phyloP scores from a whole-genome alignment of 306 rosid genomes.

The Glycine soja region DNA sequence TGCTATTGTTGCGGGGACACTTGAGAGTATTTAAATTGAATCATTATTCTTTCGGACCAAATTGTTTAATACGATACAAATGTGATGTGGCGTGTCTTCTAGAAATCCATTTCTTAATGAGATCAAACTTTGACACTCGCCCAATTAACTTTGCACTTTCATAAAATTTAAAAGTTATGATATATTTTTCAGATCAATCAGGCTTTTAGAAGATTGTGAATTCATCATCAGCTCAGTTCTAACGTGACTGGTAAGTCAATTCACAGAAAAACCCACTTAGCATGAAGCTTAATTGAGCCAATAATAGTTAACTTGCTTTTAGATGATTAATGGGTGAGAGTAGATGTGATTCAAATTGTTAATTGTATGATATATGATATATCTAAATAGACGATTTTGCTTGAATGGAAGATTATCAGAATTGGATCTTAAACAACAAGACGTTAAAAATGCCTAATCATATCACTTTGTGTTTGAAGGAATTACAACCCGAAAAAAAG shows the following conservation, averaged over 20 bases:
- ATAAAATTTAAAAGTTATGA: constrained; percentile 1
- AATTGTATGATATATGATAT: constrained; percentile 31
- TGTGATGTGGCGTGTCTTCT: constrained; percentile 53
- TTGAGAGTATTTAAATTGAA: constrained; percentile 32
- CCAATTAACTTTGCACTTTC: constrained; percentile 33
- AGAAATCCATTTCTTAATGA: constrained; percentile 48
- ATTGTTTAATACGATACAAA: constrained; percentile 33
- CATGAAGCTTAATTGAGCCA: constrained; percentile 21
- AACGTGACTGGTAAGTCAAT: constrained; percentile 4
- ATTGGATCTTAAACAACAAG: not conserved
- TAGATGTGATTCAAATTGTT: not conserved
- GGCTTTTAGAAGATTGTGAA: constrained; percentile 19
- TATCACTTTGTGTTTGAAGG: not conserved
- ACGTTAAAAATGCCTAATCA: not conserved
- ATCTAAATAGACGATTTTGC: constrained; percentile 47
- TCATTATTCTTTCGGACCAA: constrained; percentile 32
- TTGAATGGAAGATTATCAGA: constrained; percentile 24
- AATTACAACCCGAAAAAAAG: not conserved
- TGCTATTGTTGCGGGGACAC: constrained; percentile 52
- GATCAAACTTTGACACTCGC: constrained; percentile 22
- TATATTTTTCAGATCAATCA: not conserved
- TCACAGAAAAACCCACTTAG: constrained; percentile 28
- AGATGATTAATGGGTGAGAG: constrained; percentile 16
- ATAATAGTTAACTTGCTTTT: constrained; percentile 32
- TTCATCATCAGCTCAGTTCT: not conserved